Evolutionary conservation across 768 basidiomycete genomes (phyloP).

Genomic region (Kwoniella botswanensis): DNA sequence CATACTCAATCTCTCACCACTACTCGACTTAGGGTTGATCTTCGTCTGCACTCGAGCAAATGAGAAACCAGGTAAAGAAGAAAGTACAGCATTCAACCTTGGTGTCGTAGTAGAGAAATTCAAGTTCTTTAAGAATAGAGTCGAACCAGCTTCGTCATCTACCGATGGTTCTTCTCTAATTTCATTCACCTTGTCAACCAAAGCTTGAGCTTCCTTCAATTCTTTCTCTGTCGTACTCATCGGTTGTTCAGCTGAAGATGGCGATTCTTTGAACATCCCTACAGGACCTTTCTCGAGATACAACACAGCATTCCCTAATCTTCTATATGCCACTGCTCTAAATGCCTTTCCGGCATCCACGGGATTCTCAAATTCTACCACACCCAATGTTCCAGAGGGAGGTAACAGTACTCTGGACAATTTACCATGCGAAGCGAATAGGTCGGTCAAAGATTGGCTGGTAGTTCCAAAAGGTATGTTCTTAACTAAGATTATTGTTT

Average conservation of each 20-base stretch:
- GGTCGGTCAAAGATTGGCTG: constrained; percentile 71
- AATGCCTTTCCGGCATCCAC: constrained; percentile 77
- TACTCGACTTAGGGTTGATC: constrained; percentile 73
- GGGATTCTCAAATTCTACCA: constrained; percentile 79
- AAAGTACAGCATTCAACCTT: constrained; percentile 71
- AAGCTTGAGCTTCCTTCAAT: constrained; percentile 58
- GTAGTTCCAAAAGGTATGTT: constrained; percentile 94
- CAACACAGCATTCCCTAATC: constrained; percentile 84
- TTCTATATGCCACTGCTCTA: constrained; percentile 79
- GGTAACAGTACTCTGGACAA: constrained; percentile 78
- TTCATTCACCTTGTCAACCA: constrained; percentile 50
- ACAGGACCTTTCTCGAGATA: constrained; percentile 92
- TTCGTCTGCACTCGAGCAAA: constrained; percentile 93
- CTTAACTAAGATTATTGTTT: constrained; percentile 87
- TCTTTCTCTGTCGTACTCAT: constrained; percentile 50
- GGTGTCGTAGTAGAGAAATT: constrained; percentile 87
- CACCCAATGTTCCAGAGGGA: constrained; percentile 89
- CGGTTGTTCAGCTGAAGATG: constrained; percentile 41
- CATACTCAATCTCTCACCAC: constrained; percentile 76
- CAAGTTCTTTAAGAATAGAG: constrained; percentile 92
- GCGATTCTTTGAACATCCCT: constrained; percentile 69
- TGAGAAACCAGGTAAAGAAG: constrained; percentile 74
- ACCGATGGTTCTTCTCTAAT: constrained; percentile 31
- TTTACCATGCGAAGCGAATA: constrained; percentile 78
- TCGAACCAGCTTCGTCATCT: constrained; percentile 66